These are phyloP conservation scores for Lumnitzera littorea DNA, from an alignment of 345 rosid species.

Conservation along the genomic window DNA sequence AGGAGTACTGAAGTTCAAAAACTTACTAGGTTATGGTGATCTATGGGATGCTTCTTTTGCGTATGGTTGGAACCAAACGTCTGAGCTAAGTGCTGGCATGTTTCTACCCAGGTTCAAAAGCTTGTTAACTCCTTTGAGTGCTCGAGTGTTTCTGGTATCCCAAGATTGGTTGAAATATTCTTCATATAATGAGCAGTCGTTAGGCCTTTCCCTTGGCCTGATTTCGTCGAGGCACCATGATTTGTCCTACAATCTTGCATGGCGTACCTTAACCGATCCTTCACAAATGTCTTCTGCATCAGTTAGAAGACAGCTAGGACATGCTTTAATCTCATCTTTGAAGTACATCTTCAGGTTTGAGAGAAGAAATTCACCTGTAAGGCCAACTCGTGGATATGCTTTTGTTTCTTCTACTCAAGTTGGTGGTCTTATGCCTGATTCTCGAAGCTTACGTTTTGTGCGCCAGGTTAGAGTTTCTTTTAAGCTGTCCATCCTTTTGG, in stretches of 20 bases:
- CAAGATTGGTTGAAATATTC: constrained; percentile 86
- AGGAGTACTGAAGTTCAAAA: constrained; percentile 75
- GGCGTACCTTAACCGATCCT: constrained; percentile 82
- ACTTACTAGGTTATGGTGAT: constrained; percentile 86
- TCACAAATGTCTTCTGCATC: constrained; percentile 53
- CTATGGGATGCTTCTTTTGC: constrained; percentile 83
- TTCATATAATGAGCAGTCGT: constrained; percentile 69
- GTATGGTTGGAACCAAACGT: constrained; percentile 71
- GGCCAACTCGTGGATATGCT: constrained; percentile 87
- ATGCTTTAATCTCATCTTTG: constrained; percentile 64
- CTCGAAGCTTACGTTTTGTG: constrained; percentile 66
- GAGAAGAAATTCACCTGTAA: constrained; percentile 58
- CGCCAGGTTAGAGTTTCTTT: constrained; percentile 58
- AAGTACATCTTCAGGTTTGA: constrained; percentile 73
- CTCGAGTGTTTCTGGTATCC: constrained; percentile 60
- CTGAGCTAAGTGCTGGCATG: constrained; percentile 76
- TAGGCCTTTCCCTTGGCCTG: constrained; percentile 84
- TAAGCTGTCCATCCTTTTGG: neutral
- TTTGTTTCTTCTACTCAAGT: constrained; percentile 66
- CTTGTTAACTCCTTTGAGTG: constrained; percentile 51
- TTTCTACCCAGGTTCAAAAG: constrained; percentile 66
- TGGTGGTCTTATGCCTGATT: constrained; percentile 90
- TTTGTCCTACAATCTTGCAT: constrained; percentile 58
- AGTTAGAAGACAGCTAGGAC: constrained; percentile 88
- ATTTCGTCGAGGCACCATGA: constrained; percentile 62